Evolutionary conservation across 1,139 yeast genomes (phyloP).

Genomic region (Protomyces arabidopsidicola): DNA sequence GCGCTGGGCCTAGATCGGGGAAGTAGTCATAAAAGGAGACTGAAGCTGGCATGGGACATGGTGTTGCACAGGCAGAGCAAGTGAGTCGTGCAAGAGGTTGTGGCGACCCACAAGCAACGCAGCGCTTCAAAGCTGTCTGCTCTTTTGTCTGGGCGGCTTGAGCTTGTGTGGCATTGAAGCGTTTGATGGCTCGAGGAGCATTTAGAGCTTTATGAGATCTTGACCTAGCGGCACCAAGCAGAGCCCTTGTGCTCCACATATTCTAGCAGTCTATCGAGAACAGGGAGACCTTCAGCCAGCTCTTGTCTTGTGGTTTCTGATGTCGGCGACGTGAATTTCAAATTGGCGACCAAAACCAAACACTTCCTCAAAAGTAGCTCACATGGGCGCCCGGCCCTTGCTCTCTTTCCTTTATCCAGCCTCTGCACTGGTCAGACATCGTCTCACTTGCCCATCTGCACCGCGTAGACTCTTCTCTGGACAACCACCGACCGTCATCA

Average conservation of each 20-base stretch:
- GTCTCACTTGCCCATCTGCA: background rate
- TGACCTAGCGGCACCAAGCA: too few relatives aligned
- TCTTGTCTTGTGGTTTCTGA: too few relatives aligned
- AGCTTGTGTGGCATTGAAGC: background rate
- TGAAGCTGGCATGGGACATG: conserved; percentile 16
- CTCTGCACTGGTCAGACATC: background rate
- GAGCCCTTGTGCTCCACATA: too few relatives aligned
- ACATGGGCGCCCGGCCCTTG: background rate
- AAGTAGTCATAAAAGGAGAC: conserved; percentile 18
- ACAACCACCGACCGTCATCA: background rate
- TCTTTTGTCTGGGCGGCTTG: background rate
- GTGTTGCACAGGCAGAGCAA: conserved; percentile 10
- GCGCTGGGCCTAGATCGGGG: conserved; percentile 49
- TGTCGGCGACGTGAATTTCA: background rate
- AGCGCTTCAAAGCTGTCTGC: background rate
- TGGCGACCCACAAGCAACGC: background rate
- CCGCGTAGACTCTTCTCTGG: background rate
- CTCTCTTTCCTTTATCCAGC: background rate
- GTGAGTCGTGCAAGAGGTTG: background rate
- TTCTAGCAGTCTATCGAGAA: too few relatives aligned
- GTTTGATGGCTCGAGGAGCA: background rate
- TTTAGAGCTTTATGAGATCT: too few relatives aligned
- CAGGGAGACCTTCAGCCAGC: too few relatives aligned
- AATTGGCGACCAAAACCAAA: background rate
- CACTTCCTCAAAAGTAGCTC: background rate